Evolutionary conservation across 352 stramenopile species (phyloP).

Genomic region (Elongisporangium undulatum): DNA sequence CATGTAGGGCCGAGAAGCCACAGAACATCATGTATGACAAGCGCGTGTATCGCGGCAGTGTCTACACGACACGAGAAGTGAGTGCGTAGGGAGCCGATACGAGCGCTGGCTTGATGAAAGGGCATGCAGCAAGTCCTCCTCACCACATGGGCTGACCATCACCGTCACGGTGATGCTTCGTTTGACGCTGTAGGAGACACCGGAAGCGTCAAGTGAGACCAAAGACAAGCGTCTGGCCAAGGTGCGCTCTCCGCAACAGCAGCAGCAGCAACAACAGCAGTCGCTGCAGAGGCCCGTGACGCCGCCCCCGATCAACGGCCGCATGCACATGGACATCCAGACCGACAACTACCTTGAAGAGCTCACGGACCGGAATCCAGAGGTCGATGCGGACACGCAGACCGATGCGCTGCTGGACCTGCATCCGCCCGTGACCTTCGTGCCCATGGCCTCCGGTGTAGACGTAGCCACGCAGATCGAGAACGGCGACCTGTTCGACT

Average conservation of each 20-base stretch:
- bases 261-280: conserved; percentile 24
- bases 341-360: conserved; percentile 95
- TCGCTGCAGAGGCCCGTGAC: conserved; percentile 53
- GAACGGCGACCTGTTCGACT: conserved; percentile 93
- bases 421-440: conserved; percentile 77
- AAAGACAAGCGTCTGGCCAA: conserved; percentile 13
- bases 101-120: too few species aligned
- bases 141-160: background rate
- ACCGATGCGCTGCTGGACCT: conserved; percentile 90
- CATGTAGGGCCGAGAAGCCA: conserved; percentile 28
- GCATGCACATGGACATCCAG: conserved; percentile 92
- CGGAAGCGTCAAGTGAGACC: conserved; percentile 21
- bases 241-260: conserved; percentile 11
- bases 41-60: conserved; percentile 92
- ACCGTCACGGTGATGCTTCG: background rate
- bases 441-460: conserved; percentile 83
- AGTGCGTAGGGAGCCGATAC: conserved; percentile 4
- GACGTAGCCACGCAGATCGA: conserved; percentile 92
- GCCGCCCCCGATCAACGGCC: conserved; percentile 81
- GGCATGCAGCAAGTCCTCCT: background rate
- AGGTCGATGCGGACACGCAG: conserved; percentile 89
- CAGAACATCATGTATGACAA: conserved; percentile 95
- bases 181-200: conserved; percentile 24
- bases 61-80: conserved; percentile 77
- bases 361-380: conserved; percentile 87